Evolutionary conservation across 306 rosid species (phyloP), one percentile per base, ranked within the genome.

Genomic region (Lathyrus tuberosus): DNA sequence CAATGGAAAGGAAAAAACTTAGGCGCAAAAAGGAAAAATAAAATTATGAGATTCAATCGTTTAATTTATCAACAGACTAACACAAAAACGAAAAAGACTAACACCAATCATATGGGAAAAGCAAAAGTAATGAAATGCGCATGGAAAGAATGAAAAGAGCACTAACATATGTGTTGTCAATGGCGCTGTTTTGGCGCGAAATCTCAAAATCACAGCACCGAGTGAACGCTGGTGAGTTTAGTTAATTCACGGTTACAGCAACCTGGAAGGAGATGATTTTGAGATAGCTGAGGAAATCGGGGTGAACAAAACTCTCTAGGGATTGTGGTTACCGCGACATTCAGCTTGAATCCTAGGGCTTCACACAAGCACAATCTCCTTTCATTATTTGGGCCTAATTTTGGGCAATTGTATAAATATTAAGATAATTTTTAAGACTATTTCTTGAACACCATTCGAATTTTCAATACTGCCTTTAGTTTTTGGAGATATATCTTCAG

Each of bases 361-460:
- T 47, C 22, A 47, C 7, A 15, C 10, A 7, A 47, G 1, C 3
- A 16, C 9, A 18, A 16, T 8, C 54, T 48, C 24, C 11, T 48
- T 48, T 15, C 11, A 10, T 48, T 48, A 48, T 49, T 49, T 49
- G 56, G 56, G 56, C 56, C 56, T 48, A 16, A 16, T 48, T 48
- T 48, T 48, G 3, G 10, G 10, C 10, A 1, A 16, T 16, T 44
- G 8, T 14, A 14, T 44, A 44, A 44, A 42, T 4, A 4, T 43
- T 43, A 4, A 20, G 1, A 24, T 1, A 24, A 24, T 24, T 24
- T 24, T 3, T 24, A 1, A 1, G 26, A 24, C 26, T 0, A 20
- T 20, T 20, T 20, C 22, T 20, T 20, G 1, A 1, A 20, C 22
- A 20, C 22, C 22, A 20, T 1, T 20, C 1, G 22, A 1, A 20